Conservation (phyloP, 257 asterid genomes). For the Marsdenia floribunda region DNA sequence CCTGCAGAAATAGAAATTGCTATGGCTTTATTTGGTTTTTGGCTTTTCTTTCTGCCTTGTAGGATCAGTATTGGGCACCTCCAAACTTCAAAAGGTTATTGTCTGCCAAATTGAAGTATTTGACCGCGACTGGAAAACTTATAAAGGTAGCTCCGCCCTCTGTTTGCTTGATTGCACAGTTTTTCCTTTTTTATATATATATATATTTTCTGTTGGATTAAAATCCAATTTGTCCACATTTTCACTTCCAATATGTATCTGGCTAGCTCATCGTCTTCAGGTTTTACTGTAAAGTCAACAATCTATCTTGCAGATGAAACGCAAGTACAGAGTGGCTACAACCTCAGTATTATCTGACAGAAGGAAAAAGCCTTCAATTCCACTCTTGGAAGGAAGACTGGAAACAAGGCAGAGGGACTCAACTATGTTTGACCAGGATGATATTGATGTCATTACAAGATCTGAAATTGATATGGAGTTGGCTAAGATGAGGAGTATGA, state of each 20-base stretch:
- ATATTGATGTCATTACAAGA: constrained; percentile 37
- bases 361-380: constrained; percentile 39
- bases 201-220: not conserved
- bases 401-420: constrained; percentile 52
- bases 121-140: constrained; percentile 80
- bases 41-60: not conserved
- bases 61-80: constrained; percentile 97
- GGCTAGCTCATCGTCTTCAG: not conserved
- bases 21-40: not conserved
- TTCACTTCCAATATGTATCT: not conserved
- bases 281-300: constrained; percentile 2
- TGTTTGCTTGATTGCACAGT: constrained; percentile 7
- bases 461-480: constrained; percentile 68
- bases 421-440: constrained; percentile 41
- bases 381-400: constrained; percentile 43
- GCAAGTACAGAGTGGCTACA: constrained; percentile 63
- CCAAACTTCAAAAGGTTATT: constrained; percentile 83
- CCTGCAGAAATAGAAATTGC: not conserved
- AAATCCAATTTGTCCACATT: not conserved
- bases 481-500: constrained; percentile 65
- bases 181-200: not conserved
- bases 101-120: constrained; percentile 74
- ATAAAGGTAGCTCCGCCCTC: constrained; percentile 47
- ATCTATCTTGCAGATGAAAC: constrained; percentile 47
- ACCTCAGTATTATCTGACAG: constrained; percentile 44